Evolutionary conservation across 305 asterid genomes (phyloP).

Genomic region (Fraxinus xanthoxyloides): DNA sequence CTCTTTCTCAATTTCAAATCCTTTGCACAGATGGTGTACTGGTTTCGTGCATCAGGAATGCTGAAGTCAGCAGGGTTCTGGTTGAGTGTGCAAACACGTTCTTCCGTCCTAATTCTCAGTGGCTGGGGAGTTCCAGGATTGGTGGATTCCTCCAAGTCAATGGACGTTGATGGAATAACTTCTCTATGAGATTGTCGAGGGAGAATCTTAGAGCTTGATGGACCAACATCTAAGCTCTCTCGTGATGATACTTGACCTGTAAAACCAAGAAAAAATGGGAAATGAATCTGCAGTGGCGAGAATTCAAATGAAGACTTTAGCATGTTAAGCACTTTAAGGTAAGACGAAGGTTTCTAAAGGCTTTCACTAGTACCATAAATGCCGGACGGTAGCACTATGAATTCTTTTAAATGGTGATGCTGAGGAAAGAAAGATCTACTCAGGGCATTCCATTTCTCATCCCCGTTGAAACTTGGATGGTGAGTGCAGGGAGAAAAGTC

Average conservation of each 20-base stretch:
- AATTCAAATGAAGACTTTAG: not conserved
- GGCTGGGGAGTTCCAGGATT: constrained; percentile 12
- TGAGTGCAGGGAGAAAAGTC: constrained; percentile 44
- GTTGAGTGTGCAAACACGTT: constrained; percentile 48
- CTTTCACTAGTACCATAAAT: constrained; percentile 30
- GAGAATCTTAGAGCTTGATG: not conserved
- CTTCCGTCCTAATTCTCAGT: constrained; percentile 13
- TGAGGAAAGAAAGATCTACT: constrained; percentile 29
- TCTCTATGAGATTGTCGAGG: not conserved
- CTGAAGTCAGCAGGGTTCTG: constrained; percentile 78
- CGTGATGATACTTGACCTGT: constrained; percentile 26
- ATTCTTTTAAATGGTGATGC: constrained; percentile 29
- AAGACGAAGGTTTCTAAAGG: constrained; percentile 30
- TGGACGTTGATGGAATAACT: not conserved
- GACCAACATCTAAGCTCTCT: not conserved
- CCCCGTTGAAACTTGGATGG: constrained; percentile 38
- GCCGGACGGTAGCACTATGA: constrained; percentile 17
- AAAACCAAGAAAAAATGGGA: not conserved
- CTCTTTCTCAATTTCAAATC: constrained; percentile 43
- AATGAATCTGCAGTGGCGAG: not conserved
- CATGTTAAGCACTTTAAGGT: constrained; percentile 12
- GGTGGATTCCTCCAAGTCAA: constrained; percentile 25
- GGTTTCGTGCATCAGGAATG: constrained; percentile 50
- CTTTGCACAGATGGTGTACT: constrained; percentile 49
- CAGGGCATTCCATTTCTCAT: constrained; percentile 29